Evolutionary conservation across 768 basidiomycete genomes (phyloP).

Genomic region (Amanita muscaria): DNA sequence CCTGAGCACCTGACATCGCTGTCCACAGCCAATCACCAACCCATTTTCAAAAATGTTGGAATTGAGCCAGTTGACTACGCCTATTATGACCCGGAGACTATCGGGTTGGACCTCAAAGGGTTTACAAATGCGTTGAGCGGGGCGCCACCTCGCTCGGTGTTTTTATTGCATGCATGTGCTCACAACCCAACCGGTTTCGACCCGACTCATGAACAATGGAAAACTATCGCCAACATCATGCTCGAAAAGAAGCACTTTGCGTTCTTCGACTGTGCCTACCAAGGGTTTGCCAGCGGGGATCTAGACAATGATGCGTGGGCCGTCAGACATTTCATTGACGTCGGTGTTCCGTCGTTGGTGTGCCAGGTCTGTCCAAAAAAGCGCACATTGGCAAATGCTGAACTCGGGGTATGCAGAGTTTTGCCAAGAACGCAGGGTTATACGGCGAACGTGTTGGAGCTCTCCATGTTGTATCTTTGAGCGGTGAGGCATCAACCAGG

Average conservation of each 20-base stretch:
- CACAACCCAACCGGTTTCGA: conserved; percentile 98
- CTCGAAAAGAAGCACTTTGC: conserved; percentile 70
- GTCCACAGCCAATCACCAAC: conserved; percentile 70
- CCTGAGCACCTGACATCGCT: neutral
- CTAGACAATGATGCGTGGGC: conserved; percentile 89
- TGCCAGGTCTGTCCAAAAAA: conserved; percentile 59
- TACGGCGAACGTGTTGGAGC: conserved; percentile 94
- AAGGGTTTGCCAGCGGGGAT: conserved; percentile 93
- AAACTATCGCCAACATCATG: conserved; percentile 62
- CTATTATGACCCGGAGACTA: conserved; percentile 90
- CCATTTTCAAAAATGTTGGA: conserved; percentile 86
- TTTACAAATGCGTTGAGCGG: conserved; percentile 49
- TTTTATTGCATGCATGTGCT: conserved; percentile 89
- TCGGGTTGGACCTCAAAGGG: conserved; percentile 74
- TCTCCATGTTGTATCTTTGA: conserved; percentile 69
- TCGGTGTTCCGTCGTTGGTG: conserved; percentile 67
- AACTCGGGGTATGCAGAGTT: conserved; percentile 52
- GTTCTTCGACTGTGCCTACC: conserved; percentile 96
- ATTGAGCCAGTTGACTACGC: conserved; percentile 81
- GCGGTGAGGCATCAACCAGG: conserved; percentile 55
- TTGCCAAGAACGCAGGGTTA: conserved; percentile 94
- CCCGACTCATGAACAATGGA: conserved; percentile 85
- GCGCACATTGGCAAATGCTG: neutral
- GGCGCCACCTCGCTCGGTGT: conserved; percentile 71
- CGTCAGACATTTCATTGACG: conserved; percentile 77